Base-by-base conservation (phyloP, 1,139 yeast genomes). In the Yueomyces sp. region DNA sequence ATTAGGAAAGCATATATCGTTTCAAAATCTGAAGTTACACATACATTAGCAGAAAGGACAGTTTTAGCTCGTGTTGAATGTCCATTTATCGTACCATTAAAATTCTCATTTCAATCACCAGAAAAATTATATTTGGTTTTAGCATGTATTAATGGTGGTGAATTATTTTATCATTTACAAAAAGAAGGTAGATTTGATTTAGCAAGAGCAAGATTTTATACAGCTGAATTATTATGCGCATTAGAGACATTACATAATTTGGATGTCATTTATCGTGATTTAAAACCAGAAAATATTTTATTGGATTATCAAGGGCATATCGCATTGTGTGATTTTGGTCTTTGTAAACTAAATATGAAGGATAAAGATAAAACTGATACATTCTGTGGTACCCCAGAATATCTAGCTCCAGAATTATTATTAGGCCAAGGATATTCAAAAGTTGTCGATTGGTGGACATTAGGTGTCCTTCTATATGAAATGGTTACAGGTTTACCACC, bases 401-500 rank as follows among this genome's bases (percentile, higher is more conserved):
- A 89, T 62, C 69, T 89, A 52, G 96, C 97, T 0, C 97, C 97
- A 0, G 97, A 89, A 62, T 73, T 89, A 45, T 68, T 89, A 45
- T 69, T 87, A 50, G 93, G 89, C 49, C 86, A 85, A 59, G 97
- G 97, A 2, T 89, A 89, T 64, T 87, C 96, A 9, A 76, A 94
- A 62, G 80, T 83, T 56, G 96, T 89, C 36, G 97, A 89, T 64
- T 89, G 95, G 79, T 89, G 97, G 97, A 89, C 97, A 1, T 69
- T 89, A 50, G 97, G 97, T 29, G 89, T 91, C 35, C 69, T 89
- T 41, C 69, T 89, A 39, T 89, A 84, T 62, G 97, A 89, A 63
- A 89, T 89, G 97, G 73, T 91, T 50, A 86, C 96, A 1, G 96
- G 97, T 0, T 71, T 89, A 50, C 97, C 97, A 4, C 96, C 96